phyloP scores from a whole-genome alignment of 768 basidiomycete genomes.

The Strobilomyces confusus region DNA sequence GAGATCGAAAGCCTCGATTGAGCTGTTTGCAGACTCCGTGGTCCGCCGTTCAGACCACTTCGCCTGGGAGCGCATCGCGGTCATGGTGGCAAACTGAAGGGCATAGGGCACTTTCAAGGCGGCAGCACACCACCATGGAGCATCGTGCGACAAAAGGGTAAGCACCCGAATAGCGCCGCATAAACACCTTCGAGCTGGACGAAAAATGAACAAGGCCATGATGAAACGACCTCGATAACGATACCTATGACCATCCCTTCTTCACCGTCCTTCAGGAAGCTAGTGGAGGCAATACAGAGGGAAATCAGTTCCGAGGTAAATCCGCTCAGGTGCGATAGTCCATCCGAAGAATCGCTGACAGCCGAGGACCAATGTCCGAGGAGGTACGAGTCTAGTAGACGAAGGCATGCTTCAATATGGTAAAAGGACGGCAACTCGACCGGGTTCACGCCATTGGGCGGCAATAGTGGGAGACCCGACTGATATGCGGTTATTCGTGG shows the following conservation, averaged over 20 bases:
- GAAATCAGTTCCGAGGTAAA: conserved; percentile 47
- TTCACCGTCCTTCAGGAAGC: conserved; percentile 26
- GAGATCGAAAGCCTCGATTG: conserved; percentile 54
- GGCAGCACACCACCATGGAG: conserved; percentile 50
- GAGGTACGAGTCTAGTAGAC: conserved; percentile 59
- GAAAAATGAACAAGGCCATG: background rate
- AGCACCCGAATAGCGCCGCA: conserved; percentile 62
- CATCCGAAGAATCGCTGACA: conserved; percentile 9
- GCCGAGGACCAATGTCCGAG: conserved; percentile 50
- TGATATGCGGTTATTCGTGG: conserved; percentile 37
- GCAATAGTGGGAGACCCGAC: conserved; percentile 40
- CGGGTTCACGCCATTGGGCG: conserved; percentile 15
- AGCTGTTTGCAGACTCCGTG: conserved; percentile 5
- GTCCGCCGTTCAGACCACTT: conserved; percentile 15
- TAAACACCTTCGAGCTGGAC: conserved; percentile 43
- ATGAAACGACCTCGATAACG: background rate
- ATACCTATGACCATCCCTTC: conserved; percentile 18
- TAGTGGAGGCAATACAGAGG: conserved; percentile 49
- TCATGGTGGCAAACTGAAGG: conserved; percentile 45
- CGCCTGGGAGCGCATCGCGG: conserved; percentile 40
- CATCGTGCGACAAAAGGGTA: conserved; percentile 66
- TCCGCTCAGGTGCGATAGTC: conserved; percentile 13
- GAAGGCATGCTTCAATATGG: conserved; percentile 53
- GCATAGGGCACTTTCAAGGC: conserved; percentile 46
- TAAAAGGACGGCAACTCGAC: conserved; percentile 35